Conservation (phyloP, 768 basidiomycete species). For the Mycena alexandri region DNA sequence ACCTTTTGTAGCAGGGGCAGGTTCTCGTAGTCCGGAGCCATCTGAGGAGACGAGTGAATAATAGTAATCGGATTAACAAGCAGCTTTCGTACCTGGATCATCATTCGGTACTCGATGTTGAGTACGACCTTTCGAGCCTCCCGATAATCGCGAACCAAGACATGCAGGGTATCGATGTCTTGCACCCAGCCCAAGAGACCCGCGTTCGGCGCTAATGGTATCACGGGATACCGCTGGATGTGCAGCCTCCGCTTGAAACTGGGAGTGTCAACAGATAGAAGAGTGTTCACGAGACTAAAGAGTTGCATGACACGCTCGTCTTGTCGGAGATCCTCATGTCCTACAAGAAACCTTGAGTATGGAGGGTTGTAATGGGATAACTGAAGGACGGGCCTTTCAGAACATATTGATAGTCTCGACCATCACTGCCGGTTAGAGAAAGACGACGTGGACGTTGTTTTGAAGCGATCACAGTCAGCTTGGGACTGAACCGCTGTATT, state of each 20-base stretch:
- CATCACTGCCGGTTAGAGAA: slow-evolving; percentile 90
- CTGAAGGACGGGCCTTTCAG: slow-evolving; percentile 77
- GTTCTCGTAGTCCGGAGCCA: slow-evolving; percentile 99
- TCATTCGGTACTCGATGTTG: slow-evolving; percentile 98
- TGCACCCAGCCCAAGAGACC: slow-evolving; percentile 96
- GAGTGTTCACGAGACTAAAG: slow-evolving; percentile 95
- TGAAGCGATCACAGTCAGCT: slow-evolving; percentile 93
- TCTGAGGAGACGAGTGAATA: slow-evolving; percentile 61
- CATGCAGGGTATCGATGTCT: slow-evolving; percentile 95
- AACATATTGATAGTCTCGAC: slow-evolving; percentile 90
- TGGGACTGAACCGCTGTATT: slow-evolving; percentile 88
- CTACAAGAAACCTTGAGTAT: slow-evolving; percentile 53
- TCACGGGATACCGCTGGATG: slow-evolving; percentile 93
- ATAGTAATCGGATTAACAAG: not conserved
- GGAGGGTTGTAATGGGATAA: not conserved
- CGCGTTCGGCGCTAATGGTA: slow-evolving; percentile 94
- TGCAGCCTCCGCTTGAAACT: slow-evolving; percentile 97
- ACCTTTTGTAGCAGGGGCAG: slow-evolving; percentile 96
- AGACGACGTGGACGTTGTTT: slow-evolving; percentile 96
- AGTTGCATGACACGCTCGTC: slow-evolving; percentile 99
- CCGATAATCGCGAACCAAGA: slow-evolving; percentile 95
- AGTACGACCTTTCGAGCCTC: slow-evolving; percentile 96
- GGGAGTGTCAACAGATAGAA: slow-evolving; percentile 91
- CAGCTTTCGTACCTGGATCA: slow-evolving; percentile 82
- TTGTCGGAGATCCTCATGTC: slow-evolving; percentile 98